phyloP scores from a whole-genome alignment of 495 filamentous ascomycete species.

The Pseudotulostoma volvatum region DNA sequence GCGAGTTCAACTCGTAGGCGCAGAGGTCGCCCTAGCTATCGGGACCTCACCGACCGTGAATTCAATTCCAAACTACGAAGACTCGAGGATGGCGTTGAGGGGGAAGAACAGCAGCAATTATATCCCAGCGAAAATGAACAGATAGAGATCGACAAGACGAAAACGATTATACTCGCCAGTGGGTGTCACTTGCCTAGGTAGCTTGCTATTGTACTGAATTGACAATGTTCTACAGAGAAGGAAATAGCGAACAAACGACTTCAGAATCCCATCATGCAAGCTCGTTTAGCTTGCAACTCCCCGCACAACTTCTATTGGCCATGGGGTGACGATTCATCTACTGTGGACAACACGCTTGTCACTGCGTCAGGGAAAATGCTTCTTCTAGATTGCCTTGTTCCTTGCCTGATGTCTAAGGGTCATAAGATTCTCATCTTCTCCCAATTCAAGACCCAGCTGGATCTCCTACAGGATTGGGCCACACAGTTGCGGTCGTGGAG shows the following conservation, averaged over 20 bases:
- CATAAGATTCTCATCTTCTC: constrained; percentile 95
- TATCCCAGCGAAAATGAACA: constrained; percentile 32
- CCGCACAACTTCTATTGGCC: constrained; percentile 97
- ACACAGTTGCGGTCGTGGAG: constrained; percentile 53
- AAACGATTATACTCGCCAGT: constrained; percentile 67
- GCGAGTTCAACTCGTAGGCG: constrained; percentile 28
- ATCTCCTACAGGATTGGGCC: constrained; percentile 80
- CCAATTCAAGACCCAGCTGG: constrained; percentile 87
- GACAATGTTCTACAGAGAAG: constrained; percentile 33
- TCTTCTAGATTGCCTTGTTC: constrained; percentile 72
- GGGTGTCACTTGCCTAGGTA: constrained; percentile 25
- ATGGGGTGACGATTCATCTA: constrained; percentile 39
- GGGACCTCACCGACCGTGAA: constrained; percentile 57
- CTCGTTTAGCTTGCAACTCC: constrained; percentile 79
- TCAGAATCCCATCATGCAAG: constrained; percentile 86
- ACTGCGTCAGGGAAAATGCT: constrained; percentile 90
- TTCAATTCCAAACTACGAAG: constrained; percentile 55
- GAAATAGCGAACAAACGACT: constrained; percentile 86
- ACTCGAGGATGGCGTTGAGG: constrained; percentile 35
- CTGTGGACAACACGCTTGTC: constrained; percentile 61
- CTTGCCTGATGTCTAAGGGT: constrained; percentile 51
- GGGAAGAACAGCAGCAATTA: constrained; percentile 32
- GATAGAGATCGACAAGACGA: constrained; percentile 50
- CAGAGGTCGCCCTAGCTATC: constrained; percentile 44
- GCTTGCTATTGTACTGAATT: no score